Evolutionary conservation across 208 protist species (phyloP).

Genomic region (Crithidia sp.): DNA sequence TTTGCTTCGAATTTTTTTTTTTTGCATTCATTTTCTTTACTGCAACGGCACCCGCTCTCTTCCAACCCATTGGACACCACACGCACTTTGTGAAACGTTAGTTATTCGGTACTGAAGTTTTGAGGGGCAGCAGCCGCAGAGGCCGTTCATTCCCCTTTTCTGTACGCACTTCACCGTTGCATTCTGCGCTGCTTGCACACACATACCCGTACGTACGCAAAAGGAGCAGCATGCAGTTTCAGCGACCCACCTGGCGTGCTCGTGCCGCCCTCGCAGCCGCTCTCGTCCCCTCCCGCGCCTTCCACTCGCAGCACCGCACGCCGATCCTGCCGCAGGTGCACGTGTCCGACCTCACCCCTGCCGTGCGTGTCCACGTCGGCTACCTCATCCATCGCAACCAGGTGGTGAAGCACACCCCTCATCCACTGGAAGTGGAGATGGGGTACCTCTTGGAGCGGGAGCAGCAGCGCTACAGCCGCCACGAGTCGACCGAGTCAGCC

Average conservation of each 20-base stretch:
- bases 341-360: slow-evolving; percentile 29
- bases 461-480: slow-evolving; percentile 83
- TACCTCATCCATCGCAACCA: slow-evolving; percentile 77
- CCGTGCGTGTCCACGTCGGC: slow-evolving; percentile 53
- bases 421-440: slow-evolving; percentile 81
- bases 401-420: slow-evolving; percentile 78
- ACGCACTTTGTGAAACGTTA: no score
- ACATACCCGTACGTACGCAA: neutral
- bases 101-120: no score
- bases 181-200: neutral
- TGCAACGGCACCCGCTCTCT: no score
- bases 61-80: no score
- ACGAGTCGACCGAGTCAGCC: slow-evolving; percentile 70
- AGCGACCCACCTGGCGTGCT: neutral
- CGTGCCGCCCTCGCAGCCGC: neutral
- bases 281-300: slow-evolving; percentile 18
- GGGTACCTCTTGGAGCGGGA: slow-evolving; percentile 76
- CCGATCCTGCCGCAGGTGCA: slow-evolving; percentile 73
- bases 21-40: no score
- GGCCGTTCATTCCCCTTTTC: no score
- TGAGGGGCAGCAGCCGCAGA: no score
- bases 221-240: slow-evolving; percentile 8
- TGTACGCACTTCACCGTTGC: no score
- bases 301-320: slow-evolving; percentile 83
- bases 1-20: no score